A percentile compares a stretch with the other conserved stretches of the same genome.
Evolutionary conservation across 352 stramenopile genomes (phyloP).

Genomic region (Phytophthora megakarya): DNA sequence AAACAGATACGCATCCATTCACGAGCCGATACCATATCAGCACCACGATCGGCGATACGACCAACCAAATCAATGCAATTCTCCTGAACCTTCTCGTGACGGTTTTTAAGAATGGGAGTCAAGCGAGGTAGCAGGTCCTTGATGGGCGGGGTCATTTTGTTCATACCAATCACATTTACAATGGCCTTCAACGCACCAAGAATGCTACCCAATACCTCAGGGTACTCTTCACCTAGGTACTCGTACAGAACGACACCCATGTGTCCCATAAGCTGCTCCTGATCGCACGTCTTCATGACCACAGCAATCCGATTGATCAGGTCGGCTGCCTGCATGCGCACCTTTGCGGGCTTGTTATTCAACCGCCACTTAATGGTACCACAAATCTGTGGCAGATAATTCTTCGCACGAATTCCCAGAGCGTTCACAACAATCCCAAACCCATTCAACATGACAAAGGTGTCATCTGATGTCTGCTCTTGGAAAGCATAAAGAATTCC

Average conservation of each 20-base stretch:
- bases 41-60: conserved; percentile 97
- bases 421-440: conserved; percentile 99
- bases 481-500: conserved; percentile 99
- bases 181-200: conserved; percentile 98
- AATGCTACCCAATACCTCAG: conserved; percentile 98
- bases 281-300: conserved; percentile 98
- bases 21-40: conserved; percentile 97
- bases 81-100: conserved; percentile 99
- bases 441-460: conserved; percentile 96
- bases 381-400: conserved; percentile 98
- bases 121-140: conserved; percentile 98
- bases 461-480: conserved; percentile 95
- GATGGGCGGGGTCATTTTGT: conserved; percentile 99
- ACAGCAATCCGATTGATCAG: conserved; percentile 98
- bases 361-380: conserved; percentile 99
- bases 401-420: conserved; percentile 96
- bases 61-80: conserved; percentile 96
- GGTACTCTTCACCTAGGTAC: conserved; percentile 99
- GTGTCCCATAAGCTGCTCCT: conserved; percentile 99
- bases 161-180: conserved; percentile 99
- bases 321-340: conserved; percentile 99
- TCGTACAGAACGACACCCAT: conserved; percentile 99
- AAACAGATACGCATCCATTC: conserved; percentile 99
- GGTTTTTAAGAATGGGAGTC: conserved; percentile 99
- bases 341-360: conserved; percentile 98